Evolutionary conservation across 306 rosid species (phyloP), one percentile per base, ranked within the genome.

Genomic region (Canavalia gladiata): DNA sequence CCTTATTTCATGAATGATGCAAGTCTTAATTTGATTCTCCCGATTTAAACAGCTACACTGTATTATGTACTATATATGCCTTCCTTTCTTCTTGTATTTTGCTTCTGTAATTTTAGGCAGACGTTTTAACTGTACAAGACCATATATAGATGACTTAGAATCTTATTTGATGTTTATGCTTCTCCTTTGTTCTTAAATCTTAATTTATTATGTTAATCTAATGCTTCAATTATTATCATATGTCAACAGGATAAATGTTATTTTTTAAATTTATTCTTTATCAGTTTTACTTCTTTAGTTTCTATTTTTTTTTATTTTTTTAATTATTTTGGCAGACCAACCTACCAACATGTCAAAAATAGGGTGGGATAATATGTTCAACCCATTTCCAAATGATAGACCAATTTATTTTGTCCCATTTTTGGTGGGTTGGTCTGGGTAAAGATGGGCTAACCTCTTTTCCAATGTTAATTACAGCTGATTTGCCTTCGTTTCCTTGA

Each of bases 401-500:
- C 4, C 45, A 33, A 34, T 8, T 4, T 28, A 34, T 62, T 28
- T 12, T 34, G 68, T 11, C 2, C 28, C 68, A 4, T 13, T 35
- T 62, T 63, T 12, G 45, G 29, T 0, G 0, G 25, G 4, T 1
- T 63, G 10, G 68, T 37, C 25, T 31, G 13, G 8, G 28, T 33
- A 0, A 4, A 62, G 3, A 3, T 0, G 25, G 42, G 42, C 43
- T 33, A 62, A 11, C 43, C 11, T 33, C 9, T 33, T 62, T 62
- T 18, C 8, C 9, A 62, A 62, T 62, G 68, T 34, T 34, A 62
- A 62, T 76, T 49, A 10, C 7, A 46, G 33, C 8, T 43, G 50
- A n/a, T 71, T 71, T 72, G 62, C 47, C 46, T 70, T 71, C 46
- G 50, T 50, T 68, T 47, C 41, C 30, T 69, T 49, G 58, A 68